Base-by-base conservation (phyloP, 257 asterid genomes). In the Eucommia ulmoides region DNA sequence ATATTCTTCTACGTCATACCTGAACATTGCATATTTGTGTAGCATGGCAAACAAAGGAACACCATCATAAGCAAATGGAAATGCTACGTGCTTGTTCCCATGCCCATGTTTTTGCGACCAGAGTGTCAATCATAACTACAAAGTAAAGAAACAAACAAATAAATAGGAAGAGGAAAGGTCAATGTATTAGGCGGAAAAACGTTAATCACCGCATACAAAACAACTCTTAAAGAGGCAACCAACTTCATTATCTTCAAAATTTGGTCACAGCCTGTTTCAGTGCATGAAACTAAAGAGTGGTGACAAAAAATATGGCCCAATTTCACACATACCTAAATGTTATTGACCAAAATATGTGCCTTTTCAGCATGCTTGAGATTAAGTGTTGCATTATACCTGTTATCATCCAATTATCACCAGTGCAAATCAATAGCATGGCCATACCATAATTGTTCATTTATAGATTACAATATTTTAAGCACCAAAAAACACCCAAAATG, bases 41-140 rank as follows among this genome's bases (percentile, higher is more conserved):
- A 91, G 80, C 99, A 91, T 91, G 23, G 99, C 99, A 45, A 91
- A 96, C n/a, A 91, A 76, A 50, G 99, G 96, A 61, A 91, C 96
- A 25, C 95, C 99, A 56, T 91, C 99, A 55, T 91, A 91, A 1
- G 79, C 69, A 69, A 86, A 91, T 54, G 92, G n/a, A 66, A 20
- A 80, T 54, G 49, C 74, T 94, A 12, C 83, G 79, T 19, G 86
- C 99, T 70, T 83, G 76, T 71, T 91, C 96, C 99, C 99, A 91
- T 25, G 89, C 77, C 58, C 81, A 85, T 23, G 95, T 86, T 67
- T 91, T 91, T 7, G 78, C 79, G 56, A 91, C 78, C 70, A 91
- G 70, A 56, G 80, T 63, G 24, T 91, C 99, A 47, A 91, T 93
- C 41, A 86, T 92, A 56, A 87, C 99, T 91, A 69, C 38, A 29